Evolutionary conservation across 164 flowering plant genomes (phyloP), one percentile per base, ranked within the genome.

Genomic region (Platanus orientalis): DNA sequence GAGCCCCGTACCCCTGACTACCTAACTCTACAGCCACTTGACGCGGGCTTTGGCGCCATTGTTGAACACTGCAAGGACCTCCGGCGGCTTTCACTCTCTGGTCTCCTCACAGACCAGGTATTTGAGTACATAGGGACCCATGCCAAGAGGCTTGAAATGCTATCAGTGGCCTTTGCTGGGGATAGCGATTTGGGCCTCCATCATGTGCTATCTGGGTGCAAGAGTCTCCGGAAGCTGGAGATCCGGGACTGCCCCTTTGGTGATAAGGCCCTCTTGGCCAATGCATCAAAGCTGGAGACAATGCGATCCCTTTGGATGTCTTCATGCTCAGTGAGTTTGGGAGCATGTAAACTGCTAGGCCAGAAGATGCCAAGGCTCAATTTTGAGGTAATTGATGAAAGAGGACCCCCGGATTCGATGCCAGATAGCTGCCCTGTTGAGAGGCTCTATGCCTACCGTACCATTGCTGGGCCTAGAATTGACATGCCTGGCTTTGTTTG

Each of bases 241-340:
- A 90, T 90, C 17, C 75, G 91, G 71, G 97, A 90, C 74, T 86
- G 88, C 66, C 97, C 97, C 5, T 91, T 91, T 73, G 97, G 97
- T 40, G 92, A 87, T 75, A 76, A 84, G 74, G 91, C 96, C 71
- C 84, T 91, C 63, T 71, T 91, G 80, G 90, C 90, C 62, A 89
- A 89, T 76, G 94, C 93, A 67, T 77, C 81, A 54, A 91, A 91
- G 84, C 85, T 89, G 75, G 93, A 91, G 88, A 87, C 95, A 87
- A 91, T 91, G 97, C 93, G 97, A 91, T 91, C 97, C 97, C 97
- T 91, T 88, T 91, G 97, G 97, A 91, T 91, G 96, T 91, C 97
- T 63, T 84, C 97, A 68, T 91, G 97, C 75, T 71, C 84, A 4
- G 91, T 91, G 66, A 91, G 84, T 74, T 83, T 58, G 26, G 89